Base-by-base conservation (phyloP, 495 filamentous ascomycete species). In the Cercophora samala region DNA sequence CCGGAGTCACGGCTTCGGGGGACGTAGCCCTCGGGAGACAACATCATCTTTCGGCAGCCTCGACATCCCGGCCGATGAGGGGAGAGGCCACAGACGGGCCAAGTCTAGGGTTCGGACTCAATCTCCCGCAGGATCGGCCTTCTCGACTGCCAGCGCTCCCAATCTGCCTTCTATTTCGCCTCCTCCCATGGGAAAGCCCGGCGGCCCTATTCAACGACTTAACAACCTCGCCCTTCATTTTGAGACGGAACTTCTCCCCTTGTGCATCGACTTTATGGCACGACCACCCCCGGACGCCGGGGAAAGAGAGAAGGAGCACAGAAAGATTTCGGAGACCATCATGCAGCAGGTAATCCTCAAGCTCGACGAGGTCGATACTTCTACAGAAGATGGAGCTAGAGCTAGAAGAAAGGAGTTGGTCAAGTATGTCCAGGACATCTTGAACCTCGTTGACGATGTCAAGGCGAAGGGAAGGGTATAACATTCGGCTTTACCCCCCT, bases 311-410 rank as follows among this genome's bases (percentile, higher is more conserved):
- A 90, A 91, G 53, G 90, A 94, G 69, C 88, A 97, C 67, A 88
- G 90, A 76, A 90, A 86, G 74, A 73, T 97, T 42, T 88, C 85
- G 26, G 95, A 97, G 81, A 91, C 87, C 4, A 89, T 97, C 63
- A 79, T 98, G 82, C 84, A 87, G 61, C 91, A 97, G 74, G 84
- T 94, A 6, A 68, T 97, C 65, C 70, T 99, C 70, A 97, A 96
- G 78, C 82, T 94, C 25, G 93, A 97, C 80, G 89, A 83, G 17
- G 88, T 97, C 25, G 91, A 94, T 64, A 89, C 87, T 3, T 85
- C 89, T 21, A 87, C 86, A 5, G 84, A 94, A 69, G 81, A 77
- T 21, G 85, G 85, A 9, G 85, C 86, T 51, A 84, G 93, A 56
- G 81, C 79, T 56, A 85, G 82, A 71, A 84, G 93, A 71, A 90